Evolutionary conservation across 768 basidiomycete genomes (phyloP).

Genomic region (Trametes punicea): DNA sequence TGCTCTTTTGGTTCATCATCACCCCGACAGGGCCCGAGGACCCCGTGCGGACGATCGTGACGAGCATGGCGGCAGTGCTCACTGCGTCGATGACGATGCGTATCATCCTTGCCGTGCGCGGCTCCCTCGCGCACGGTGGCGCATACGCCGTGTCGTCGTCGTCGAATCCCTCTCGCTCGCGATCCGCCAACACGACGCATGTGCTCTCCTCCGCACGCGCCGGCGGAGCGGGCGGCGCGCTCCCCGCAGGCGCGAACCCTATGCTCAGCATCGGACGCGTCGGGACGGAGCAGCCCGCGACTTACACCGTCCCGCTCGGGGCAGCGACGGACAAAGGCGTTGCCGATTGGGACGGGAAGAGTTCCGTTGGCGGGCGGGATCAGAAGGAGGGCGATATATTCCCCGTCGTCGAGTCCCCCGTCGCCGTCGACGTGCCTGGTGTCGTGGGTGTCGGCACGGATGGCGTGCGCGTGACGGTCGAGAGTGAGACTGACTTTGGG

Average conservation of each 20-base stretch:
- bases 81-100: slow-evolving; percentile 87
- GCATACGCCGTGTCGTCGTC: slow-evolving; percentile 47
- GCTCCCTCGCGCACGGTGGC: slow-evolving; percentile 69
- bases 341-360: slow-evolving; percentile 29
- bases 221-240: background rate
- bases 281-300: slow-evolving; percentile 17
- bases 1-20: slow-evolving; percentile 86
- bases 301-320: slow-evolving; percentile 33
- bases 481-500: slow-evolving; percentile 31
- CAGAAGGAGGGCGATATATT: slow-evolving; percentile 27
- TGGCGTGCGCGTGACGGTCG: slow-evolving; percentile 32
- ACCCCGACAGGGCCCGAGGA: slow-evolving; percentile 58
- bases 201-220: slow-evolving; percentile 27
- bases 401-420: slow-evolving; percentile 18
- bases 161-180: slow-evolving; percentile 16
- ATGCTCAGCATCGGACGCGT: slow-evolving; percentile 28
- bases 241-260: slow-evolving; percentile 18
- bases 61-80: slow-evolving; percentile 81
- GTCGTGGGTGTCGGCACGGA: no score
- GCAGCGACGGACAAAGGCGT: slow-evolving; percentile 28
- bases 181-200: slow-evolving; percentile 31
- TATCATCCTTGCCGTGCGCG: slow-evolving; percentile 79
- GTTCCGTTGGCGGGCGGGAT: slow-evolving; percentile 29
- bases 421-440: slow-evolving; percentile 1
- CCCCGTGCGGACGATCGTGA: slow-evolving; percentile 78